These are phyloP conservation scores for Collybia sp. DNA, from an alignment of 768 basidiomycete genomes.

Conservation along the genomic window DNA sequence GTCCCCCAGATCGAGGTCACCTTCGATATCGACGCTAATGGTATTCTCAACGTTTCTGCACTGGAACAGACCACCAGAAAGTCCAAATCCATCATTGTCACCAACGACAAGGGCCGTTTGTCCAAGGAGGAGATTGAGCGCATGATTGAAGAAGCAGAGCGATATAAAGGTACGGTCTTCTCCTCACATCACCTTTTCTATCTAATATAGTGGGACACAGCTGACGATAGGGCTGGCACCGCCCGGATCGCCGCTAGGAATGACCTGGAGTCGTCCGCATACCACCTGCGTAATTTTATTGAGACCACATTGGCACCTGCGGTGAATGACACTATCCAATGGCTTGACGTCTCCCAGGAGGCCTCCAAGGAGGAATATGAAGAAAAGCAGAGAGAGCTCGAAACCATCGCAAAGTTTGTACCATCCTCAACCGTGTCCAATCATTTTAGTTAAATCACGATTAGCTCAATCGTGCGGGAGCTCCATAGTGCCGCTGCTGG, in stretches of 20 bases:
- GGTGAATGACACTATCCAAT: slow-evolving; percentile 74
- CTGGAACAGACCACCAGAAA: slow-evolving; percentile 81
- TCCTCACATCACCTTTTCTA: background rate
- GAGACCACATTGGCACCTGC: slow-evolving; percentile 74
- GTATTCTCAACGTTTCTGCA: too few relatives aligned
- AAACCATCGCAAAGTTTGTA: slow-evolving; percentile 54
- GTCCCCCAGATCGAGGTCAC: too few relatives aligned
- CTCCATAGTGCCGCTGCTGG: too few relatives aligned
- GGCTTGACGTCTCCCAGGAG: slow-evolving; percentile 81
- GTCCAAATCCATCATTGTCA: slow-evolving; percentile 86
- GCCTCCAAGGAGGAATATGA: slow-evolving; percentile 91
- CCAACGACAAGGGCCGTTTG: slow-evolving; percentile 91
- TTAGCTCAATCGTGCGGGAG: too few relatives aligned
- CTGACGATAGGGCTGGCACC: slow-evolving; percentile 79
- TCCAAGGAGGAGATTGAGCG: slow-evolving; percentile 96
- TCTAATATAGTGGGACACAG: slow-evolving; percentile 26
- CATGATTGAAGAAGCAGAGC: slow-evolving; percentile 91
- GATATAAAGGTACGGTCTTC: slow-evolving; percentile 61
- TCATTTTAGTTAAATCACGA: too few relatives aligned
- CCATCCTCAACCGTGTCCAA: too few relatives aligned
- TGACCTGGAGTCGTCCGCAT: slow-evolving; percentile 84
- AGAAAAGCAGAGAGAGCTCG: slow-evolving; percentile 85
- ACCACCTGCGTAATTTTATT: slow-evolving; percentile 87
- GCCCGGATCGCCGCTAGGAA: slow-evolving; percentile 83
- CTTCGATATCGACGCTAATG: too few relatives aligned